A percentile compares a stretch with the other conserved stretches of the same genome.
Evolutionary conservation across 2,329 filamentous ascomycete species (phyloP).

Genomic region (Fusarium citri): DNA sequence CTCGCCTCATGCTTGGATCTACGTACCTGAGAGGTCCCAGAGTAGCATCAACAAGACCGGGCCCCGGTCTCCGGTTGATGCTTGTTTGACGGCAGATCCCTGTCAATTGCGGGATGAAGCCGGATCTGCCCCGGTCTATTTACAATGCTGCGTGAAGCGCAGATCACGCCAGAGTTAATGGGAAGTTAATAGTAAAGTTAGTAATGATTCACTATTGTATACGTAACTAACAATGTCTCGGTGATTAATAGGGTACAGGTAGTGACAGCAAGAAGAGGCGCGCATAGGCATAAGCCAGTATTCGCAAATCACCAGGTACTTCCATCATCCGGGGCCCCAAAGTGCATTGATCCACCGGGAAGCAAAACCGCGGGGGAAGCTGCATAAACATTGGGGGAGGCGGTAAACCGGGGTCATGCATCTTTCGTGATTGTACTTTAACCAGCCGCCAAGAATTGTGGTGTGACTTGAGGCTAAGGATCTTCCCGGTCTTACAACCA

Average conservation of each 20-base stretch:
- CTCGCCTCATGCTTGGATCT: conserved; percentile 9
- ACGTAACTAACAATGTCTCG: neutral
- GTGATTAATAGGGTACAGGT: conserved; percentile 2
- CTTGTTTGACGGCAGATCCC: conserved; percentile 25
- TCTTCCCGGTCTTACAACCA: conserved; percentile 24
- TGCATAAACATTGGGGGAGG: conserved; percentile 24
- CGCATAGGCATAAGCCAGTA: conserved; percentile 29
- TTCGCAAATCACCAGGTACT: conserved; percentile 13
- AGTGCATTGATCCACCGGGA: conserved; percentile 1
- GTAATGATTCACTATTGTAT: neutral
- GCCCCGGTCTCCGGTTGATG: conserved; percentile 19
- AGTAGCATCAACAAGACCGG: conserved; percentile 12
- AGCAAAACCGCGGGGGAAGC: conserved; percentile 24
- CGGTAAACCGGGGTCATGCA: neutral
- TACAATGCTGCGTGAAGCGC: neutral
- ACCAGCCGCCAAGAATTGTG: conserved; percentile 29
- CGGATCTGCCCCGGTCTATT: conserved; percentile 18
- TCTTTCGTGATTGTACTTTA: neutral
- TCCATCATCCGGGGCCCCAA: conserved; percentile 34
- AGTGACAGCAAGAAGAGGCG: conserved; percentile 13
- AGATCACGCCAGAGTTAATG: neutral
- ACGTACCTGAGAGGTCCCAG: conserved; percentile 14
- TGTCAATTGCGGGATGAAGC: conserved; percentile 18
- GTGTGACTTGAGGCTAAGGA: conserved; percentile 26
- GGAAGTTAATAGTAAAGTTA: no score